Evolutionary conservation across 139 green algal genomes (phyloP).

Genomic region (Tetradesmus obliquus): DNA sequence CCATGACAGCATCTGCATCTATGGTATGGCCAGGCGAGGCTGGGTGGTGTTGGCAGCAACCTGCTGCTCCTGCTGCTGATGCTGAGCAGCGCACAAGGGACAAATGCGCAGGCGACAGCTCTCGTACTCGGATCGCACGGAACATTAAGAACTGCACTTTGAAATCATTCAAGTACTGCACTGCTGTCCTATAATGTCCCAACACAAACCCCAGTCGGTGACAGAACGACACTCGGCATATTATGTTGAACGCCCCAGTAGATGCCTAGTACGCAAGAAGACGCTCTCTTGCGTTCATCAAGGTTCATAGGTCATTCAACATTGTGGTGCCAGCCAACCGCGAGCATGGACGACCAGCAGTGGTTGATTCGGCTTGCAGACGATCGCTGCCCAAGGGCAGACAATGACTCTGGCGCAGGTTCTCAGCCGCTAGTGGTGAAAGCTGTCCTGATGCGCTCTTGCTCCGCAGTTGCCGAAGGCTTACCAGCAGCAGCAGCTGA

Average conservation of each 20-base stretch:
- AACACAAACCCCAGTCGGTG: neutral
- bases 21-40: neutral
- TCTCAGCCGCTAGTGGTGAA: neutral
- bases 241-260: too few species aligned
- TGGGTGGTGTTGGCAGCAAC: neutral
- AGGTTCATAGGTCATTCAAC: too few species aligned
- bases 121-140: too few species aligned
- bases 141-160: too few species aligned
- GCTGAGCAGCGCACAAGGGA: too few species aligned
- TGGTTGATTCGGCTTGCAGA: neutral
- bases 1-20: conserved; percentile 4
- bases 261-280: too few species aligned
- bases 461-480: neutral
- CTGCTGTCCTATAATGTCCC: too few species aligned
- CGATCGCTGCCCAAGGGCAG: neutral
- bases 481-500: neutral
- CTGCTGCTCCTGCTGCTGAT: neutral
- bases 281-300: too few species aligned
- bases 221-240: neutral
- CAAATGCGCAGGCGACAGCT: too few species aligned
- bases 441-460: neutral
- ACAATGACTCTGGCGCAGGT: neutral
- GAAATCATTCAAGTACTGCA: too few species aligned
- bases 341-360: neutral
- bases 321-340: too few species aligned